These are phyloP conservation scores for Coriaria nepalensis DNA, from an alignment of 306 rosid species.

Conservation along the genomic window DNA sequence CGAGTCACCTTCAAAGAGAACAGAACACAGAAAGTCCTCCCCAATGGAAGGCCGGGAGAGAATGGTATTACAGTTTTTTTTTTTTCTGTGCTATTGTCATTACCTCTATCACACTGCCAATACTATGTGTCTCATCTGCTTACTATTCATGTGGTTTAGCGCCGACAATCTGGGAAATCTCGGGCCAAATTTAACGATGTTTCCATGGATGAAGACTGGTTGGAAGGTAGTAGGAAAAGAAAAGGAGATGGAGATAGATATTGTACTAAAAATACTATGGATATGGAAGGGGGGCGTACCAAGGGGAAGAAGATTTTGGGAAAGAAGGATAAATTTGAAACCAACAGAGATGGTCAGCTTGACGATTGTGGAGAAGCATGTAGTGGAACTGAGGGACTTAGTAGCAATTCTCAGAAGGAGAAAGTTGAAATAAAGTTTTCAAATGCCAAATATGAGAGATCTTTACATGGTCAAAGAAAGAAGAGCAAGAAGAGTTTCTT, in stretches of 20 bases:
- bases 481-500: conserved; percentile 45
- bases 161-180: conserved; percentile 23
- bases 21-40: conserved; percentile 27
- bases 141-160: conserved; percentile 25
- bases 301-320: conserved; percentile 39
- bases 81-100: conserved; percentile 1
- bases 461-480: conserved; percentile 37
- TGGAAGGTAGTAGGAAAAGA: conserved; percentile 56
- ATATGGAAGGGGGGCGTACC: conserved; percentile 45
- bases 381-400: conserved; percentile 70
- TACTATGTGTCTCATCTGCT: conserved; percentile 8
- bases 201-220: conserved; percentile 36
- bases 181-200: conserved; percentile 30
- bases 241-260: conserved; percentile 67
- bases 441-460: conserved; percentile 32
- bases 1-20: conserved; percentile 26
- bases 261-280: conserved; percentile 41
- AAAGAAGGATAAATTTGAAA: conserved; percentile 46
- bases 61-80: conserved; percentile 22
- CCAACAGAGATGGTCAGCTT: conserved; percentile 30
- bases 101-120: conserved; percentile 6
- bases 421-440: conserved; percentile 42
- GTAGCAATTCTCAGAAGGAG: conserved; percentile 31
- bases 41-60: conserved; percentile 36
- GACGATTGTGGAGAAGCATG: conserved; percentile 88